Conservation (phyloP, 768 basidiomycete genomes). For the Xanthoconium stramineum region DNA sequence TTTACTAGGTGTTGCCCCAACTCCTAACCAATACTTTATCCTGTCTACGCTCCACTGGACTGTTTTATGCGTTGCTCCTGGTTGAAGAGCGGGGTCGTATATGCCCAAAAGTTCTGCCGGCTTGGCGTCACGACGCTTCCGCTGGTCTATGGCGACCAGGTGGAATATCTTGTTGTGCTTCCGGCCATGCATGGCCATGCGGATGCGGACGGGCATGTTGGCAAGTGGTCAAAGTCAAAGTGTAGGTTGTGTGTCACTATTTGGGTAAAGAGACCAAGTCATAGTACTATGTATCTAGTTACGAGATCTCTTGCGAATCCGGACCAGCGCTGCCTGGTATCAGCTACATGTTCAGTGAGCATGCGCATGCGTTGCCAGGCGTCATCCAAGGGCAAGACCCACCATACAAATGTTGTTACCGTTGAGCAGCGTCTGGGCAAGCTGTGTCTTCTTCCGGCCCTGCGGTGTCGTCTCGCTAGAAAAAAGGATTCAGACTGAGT, state of each 20-base stretch:
- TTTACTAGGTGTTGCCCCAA: constrained; percentile 81
- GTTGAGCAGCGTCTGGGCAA: constrained; percentile 87
- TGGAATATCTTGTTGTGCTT: constrained; percentile 77
- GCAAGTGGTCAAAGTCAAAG: neutral
- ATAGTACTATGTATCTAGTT: neutral
- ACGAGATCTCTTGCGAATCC: constrained; percentile 30
- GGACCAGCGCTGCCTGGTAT: constrained; percentile 73
- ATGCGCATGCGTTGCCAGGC: neutral
- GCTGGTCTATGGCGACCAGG: constrained; percentile 77
- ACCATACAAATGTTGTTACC: constrained; percentile 98
- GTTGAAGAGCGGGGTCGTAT: constrained; percentile 67
- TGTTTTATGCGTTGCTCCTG: constrained; percentile 57
- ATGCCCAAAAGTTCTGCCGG: constrained; percentile 86
- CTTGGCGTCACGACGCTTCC: constrained; percentile 72
- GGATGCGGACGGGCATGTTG: constrained; percentile 79
- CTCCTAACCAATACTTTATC: constrained; percentile 84
- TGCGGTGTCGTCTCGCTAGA: constrained; percentile 81
- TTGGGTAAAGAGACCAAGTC: constrained; percentile 17
- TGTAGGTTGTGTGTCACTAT: constrained; percentile 20
- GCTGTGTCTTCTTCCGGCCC: constrained; percentile 73
- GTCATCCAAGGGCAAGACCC: constrained; percentile 22
- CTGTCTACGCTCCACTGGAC: constrained; percentile 90
- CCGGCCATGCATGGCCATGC: constrained; percentile 78
- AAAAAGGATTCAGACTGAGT: neutral
- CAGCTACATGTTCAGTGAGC: constrained; percentile 37